Evolutionary conservation across 371 early-diverging fungal genomes (phyloP).

Genomic region (Zychaea mexicana): DNA sequence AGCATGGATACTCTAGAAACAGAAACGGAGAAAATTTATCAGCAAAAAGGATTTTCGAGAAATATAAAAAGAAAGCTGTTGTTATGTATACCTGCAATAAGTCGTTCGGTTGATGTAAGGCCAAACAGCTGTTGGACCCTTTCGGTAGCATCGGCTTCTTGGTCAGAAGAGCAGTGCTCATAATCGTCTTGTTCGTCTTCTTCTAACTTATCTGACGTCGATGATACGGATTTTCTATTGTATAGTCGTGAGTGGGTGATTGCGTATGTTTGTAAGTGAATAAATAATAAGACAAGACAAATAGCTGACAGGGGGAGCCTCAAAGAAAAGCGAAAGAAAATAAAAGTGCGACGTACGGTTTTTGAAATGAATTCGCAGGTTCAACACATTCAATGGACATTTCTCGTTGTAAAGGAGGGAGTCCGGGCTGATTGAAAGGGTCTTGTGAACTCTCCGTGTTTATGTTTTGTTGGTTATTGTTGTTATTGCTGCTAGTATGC

Average conservation of each 20-base stretch:
- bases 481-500: neutral
- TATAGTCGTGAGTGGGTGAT: no score
- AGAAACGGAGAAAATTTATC: no score
- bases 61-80: no score
- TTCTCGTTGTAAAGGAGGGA: constrained; percentile 15
- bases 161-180: neutral
- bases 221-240: constrained; percentile 9
- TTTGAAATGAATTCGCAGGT: neutral
- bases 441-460: no score
- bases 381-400: constrained; percentile 36
- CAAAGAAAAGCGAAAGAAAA: neutral
- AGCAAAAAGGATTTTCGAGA: no score
- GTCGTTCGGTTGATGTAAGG: constrained; percentile 16
- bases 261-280: no score
- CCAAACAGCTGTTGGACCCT: constrained; percentile 12
- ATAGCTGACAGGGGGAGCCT: neutral
- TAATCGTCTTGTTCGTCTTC: constrained; percentile 17
- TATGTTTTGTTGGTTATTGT: no score
- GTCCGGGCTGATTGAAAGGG: neutral
- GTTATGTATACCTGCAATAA: constrained; percentile 9
- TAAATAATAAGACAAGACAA: no score
- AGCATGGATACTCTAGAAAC: constrained; percentile 80
- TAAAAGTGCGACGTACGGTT: neutral
- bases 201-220: constrained; percentile 16
- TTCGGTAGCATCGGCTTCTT: neutral